These are phyloP conservation scores for Amaranthus palmeri DNA, from an alignment of 148 eudicot species.

Conservation along the genomic window DNA sequence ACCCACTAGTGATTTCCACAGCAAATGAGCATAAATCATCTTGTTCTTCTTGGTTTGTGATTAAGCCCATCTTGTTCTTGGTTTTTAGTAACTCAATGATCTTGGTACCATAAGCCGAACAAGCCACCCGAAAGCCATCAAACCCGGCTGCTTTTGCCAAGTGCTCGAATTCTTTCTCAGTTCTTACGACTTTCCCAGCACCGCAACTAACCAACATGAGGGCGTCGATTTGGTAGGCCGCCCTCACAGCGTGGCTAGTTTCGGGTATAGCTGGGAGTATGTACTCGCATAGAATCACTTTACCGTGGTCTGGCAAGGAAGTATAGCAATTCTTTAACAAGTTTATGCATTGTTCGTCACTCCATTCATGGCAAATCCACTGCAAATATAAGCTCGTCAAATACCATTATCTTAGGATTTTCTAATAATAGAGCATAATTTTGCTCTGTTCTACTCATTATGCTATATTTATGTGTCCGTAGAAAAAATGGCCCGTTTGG, in stretches of 20 bases:
- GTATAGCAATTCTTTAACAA: conserved; percentile 72
- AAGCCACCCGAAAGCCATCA: conserved; percentile 40
- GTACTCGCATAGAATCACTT: conserved; percentile 75
- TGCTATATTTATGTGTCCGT: no score
- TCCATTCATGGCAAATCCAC: conserved; percentile 96
- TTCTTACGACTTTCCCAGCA: conserved; percentile 78
- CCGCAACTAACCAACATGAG: conserved; percentile 86
- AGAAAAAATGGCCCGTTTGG: no score
- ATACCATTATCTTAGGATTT: no score
- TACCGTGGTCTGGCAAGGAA: conserved; percentile 71
- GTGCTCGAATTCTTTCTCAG: conserved; percentile 62
- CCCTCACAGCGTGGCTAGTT: conserved; percentile 43
- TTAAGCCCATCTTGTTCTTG: no score
- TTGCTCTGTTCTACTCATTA: no score
- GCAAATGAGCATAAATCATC: no score
- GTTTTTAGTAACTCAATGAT: no score
- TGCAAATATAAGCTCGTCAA: conserved; percentile 7
- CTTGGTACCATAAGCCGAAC: conserved; percentile 34
- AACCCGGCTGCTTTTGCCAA: conserved; percentile 79
- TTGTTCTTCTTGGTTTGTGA: no score
- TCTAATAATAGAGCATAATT: no score
- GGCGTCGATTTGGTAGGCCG: conserved; percentile 61
- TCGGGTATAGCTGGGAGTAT: conserved; percentile 70
- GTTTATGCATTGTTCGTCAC: conserved; percentile 73
- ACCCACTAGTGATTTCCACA: no score